phyloP scores from a whole-genome alignment of 805 yeast genomes.

The Candida vaughaniae region DNA sequence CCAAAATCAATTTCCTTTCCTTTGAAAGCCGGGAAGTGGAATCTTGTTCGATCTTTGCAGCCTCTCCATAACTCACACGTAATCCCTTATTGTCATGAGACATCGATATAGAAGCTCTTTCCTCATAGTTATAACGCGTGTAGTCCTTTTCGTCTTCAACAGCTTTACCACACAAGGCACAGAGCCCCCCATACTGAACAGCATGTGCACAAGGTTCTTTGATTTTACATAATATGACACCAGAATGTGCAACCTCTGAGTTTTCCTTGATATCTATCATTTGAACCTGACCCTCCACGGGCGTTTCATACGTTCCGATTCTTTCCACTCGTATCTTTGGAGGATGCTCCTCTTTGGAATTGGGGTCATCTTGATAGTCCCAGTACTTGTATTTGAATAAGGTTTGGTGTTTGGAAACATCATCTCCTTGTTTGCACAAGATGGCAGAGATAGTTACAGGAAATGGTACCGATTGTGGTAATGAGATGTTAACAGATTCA shows the following conservation, averaged over 20 bases:
- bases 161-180: conserved; percentile 88
- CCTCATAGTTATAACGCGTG: conserved; percentile 62
- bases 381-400: conserved; percentile 64
- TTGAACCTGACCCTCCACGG: conserved; percentile 69
- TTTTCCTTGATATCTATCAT: conserved; percentile 52
- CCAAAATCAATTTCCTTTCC: conserved; percentile 75
- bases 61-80: conserved; percentile 82
- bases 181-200: conserved; percentile 90
- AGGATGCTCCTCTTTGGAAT: conserved; percentile 40
- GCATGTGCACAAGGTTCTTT: conserved; percentile 88
- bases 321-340: conserved; percentile 59
- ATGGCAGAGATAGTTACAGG: conserved; percentile 65
- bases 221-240: conserved; percentile 50
- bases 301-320: conserved; percentile 78
- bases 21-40: conserved; percentile 59
- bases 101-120: conserved; percentile 83
- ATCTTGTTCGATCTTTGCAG: conserved; percentile 72
- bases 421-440: conserved; percentile 43
- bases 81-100: conserved; percentile 85
- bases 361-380: conserved; percentile 60
- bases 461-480: conserved; percentile 64
- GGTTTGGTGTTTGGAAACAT: conserved; percentile 51
- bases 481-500: conserved; percentile 47
- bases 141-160: conserved; percentile 72
- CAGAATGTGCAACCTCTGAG: conserved; percentile 56